Base-by-base conservation (phyloP, 805 yeast species). In the Yarrowia phangngaensis region DNA sequence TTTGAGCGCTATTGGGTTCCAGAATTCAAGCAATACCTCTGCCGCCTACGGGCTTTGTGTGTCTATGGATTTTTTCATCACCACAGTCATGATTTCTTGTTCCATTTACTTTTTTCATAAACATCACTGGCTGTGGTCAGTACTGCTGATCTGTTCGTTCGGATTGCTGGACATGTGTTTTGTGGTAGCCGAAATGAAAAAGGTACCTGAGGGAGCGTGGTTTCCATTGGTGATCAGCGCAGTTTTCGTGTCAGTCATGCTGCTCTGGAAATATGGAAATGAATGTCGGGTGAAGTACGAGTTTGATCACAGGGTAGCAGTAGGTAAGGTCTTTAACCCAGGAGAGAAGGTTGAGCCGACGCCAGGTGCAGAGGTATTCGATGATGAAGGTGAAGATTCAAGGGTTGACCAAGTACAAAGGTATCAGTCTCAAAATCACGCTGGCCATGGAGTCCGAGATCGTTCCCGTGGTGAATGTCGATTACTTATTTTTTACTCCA, bases 41-140 rank as follows among this genome's bases (percentile, higher is more conserved):
- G 74, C 79, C 4, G 82, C 82, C 9, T 78, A 77, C 57, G 82
- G 82, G 12, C 68, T 77, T 51, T 80, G 82, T 16, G 75, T 78
- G 26, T 65, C 80, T 2, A 58, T 76, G 51, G 82, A 76, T 56
- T 75, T 78, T 54, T 52, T 75, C 19, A 69, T 78, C 41, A 78
- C 83, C 1, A 69, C 79, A 0, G 50, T 59, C 8, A 63, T 78
- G 60, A 68, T 76, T 48, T 51, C 72, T 8, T 58, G 76, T 22
- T 68, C 74, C 48, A 63, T 77, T 62, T 53, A 70, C 3, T 73
- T 73, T 51, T 79, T 74, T 20, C 74, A 69, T 57, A 62, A 66
- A 22, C 56, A 59, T 38, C 61, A 68, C 53, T 56, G 70, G 50
- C 49, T 69, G 17, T 52, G 70, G 51, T 66, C 71, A 3, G 27